A percentile compares a stretch with the other conserved stretches of the same genome.
phyloP scores from a whole-genome alignment of 108 stramenopile species.

The Skeletonema potamos region DNA sequence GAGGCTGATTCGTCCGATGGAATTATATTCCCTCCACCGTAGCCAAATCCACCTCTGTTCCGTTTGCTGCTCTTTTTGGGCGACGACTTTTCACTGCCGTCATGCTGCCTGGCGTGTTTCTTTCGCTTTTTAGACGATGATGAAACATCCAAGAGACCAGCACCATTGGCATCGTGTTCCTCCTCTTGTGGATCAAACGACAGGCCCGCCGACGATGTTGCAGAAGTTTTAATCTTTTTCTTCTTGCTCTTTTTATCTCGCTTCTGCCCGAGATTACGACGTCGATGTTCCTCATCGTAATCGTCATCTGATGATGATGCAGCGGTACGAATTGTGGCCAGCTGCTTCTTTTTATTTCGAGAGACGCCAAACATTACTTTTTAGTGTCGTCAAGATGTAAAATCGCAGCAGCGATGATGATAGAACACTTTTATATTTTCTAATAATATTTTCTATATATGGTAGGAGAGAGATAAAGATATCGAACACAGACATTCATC shows the following conservation, averaged over 20 bases:
- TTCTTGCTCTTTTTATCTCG: slow-evolving; percentile 21
- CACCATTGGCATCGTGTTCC: slow-evolving; percentile 10
- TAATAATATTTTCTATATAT: too few relatives aligned
- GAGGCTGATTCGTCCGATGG: slow-evolving; percentile 22
- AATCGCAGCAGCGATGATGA: too few relatives aligned
- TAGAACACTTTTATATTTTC: too few relatives aligned
- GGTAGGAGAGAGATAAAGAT: too few relatives aligned
- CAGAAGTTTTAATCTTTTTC: neutral
- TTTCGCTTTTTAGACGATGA: slow-evolving; percentile 21
- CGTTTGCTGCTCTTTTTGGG: slow-evolving; percentile 28
- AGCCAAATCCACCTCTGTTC: slow-evolving; percentile 24
- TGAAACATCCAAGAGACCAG: neutral
- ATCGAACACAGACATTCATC: too few relatives aligned
- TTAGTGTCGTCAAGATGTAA: neutral
- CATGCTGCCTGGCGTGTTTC: slow-evolving; percentile 26
- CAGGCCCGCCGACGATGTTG: slow-evolving; percentile 7
- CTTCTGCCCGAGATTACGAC: slow-evolving; percentile 4
- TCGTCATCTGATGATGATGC: slow-evolving; percentile 8
- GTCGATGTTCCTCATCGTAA: slow-evolving; percentile 5
- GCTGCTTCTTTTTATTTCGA: slow-evolving; percentile 11
- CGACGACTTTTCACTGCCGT: neutral
- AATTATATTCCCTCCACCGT: slow-evolving; percentile 10
- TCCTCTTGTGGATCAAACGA: slow-evolving; percentile 46
- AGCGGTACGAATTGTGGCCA: slow-evolving; percentile 3
- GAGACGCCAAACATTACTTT: slow-evolving; percentile 39